Base-by-base conservation (phyloP, 176 grass and related monocot genomes). In the Oryza punctata region DNA sequence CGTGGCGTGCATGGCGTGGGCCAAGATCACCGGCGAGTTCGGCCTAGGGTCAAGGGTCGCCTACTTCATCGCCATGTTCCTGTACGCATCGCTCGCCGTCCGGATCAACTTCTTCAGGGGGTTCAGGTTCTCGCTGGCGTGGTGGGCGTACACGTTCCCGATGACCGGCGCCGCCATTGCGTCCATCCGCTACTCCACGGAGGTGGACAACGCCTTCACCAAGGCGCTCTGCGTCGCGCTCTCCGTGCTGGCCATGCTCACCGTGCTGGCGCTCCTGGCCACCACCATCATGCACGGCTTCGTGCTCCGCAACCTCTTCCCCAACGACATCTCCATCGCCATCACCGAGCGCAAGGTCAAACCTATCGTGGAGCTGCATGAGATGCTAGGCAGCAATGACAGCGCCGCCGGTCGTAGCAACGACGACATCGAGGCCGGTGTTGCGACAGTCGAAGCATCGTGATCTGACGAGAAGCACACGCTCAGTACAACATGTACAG, bases 61-160 rank as follows among this genome's bases (percentile, higher is more conserved):
- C 40, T 96, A 87, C 78, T 96, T 96, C 72, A 43, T 96, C 16
- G 85, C 59, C 5, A 40, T 92, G 14, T 95, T 95, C 82, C 80
- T 95, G 14, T 95, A 91, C 45, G 25, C 79, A 18, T 96, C 93
- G 37, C 88, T 95, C 21, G 87, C 71, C 54, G 87, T 92, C 21
- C 74, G 93, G 19, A 24, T 95, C 43, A 95, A 92, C 46, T 90
- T 95, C 79, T 95, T 95, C 76, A 12, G 93, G 0, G 93, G 93
- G 38, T 95, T 95, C 79, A 84, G 75, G 82, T 96, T 96, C 70
- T 92, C 93, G 13, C 71, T 96, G 2, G 86, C 93, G 27, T 96
- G 93, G 93, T 92, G 93, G 90, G 93, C 90, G 2, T 96, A 96
- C 63, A 96, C 88, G 60, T 92, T 86, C 10, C 93, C 90, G 4